Evolutionary conservation across 225 moss, liverwort and hornwort genomes (phyloP).

Genomic region (Marchantia polymorpha): DNA sequence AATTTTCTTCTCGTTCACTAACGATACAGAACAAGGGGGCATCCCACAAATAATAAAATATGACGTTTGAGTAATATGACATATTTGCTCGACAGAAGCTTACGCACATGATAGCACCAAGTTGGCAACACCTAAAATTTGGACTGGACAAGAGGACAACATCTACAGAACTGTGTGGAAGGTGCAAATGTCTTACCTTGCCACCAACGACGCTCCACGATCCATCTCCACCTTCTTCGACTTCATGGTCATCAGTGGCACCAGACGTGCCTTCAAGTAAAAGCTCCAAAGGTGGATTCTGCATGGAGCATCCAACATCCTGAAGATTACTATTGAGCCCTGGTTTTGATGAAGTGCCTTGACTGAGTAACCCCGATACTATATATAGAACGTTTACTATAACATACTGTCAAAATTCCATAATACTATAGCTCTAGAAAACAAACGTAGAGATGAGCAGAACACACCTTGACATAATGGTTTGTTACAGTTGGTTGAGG

Average conservation of each 20-base stretch:
- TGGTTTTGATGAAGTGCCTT: background rate
- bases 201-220: constrained; percentile 99
- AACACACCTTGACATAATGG: constrained; percentile 83
- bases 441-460: background rate
- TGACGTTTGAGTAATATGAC: background rate
- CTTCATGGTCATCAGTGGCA: constrained; percentile 92
- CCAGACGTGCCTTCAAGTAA: constrained; percentile 91
- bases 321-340: background rate
- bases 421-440: background rate
- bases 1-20: background rate
- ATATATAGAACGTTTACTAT: background rate
- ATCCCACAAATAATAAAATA: background rate
- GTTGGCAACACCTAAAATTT: background rate
- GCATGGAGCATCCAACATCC: constrained; percentile 27
- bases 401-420: background rate
- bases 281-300: constrained; percentile 97
- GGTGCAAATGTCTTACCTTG: constrained; percentile 52
- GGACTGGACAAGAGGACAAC: background rate
- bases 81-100: background rate
- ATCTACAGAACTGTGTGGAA: background rate
- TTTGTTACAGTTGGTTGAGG: constrained; percentile 86
- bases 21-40: background rate
- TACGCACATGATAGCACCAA: background rate
- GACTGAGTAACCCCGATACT: background rate
- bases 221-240: constrained; percentile 98